Base-by-base conservation (phyloP, 768 basidiomycete species). In the Mycena haematopus region DNA sequence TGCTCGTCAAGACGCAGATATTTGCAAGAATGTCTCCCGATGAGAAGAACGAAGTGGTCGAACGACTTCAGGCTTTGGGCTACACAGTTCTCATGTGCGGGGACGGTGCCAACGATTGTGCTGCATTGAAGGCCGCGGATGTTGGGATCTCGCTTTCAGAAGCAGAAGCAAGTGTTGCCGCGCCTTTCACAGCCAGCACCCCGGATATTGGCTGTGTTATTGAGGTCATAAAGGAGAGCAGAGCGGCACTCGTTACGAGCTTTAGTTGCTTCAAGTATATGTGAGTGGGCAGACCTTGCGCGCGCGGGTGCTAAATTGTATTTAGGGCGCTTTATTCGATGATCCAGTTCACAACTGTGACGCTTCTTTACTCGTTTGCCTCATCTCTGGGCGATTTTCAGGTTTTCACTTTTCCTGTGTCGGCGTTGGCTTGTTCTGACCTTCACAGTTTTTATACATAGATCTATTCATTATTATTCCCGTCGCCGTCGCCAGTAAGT, bases 251-350 rank as follows among this genome's bases (percentile, higher is more conserved):
- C 56, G 96, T 97, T 56, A 99, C 97, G 1, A 96, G 95, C 74
- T 99, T 99, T 77, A 96, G 95, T 68, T 99, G 96, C 78, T 99
- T 99, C 87, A 99, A 99, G 77, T 99, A 98, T 72, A 99, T 99
- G 96, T 96, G 69, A 75, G 93, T 81, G 36, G n/a, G 27, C 17
- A 33, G 22, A 47, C 15, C 42, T 36, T 42, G 31, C 49, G 22
- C 44, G 52, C 33, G 24, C 47, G 27, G 24, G 7, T 29, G 35
- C 68, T 66, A 44, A 73, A 53, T 3, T 52, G 45, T 38, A 66
- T 7, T 19, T 69, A 99, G 96, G 96, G 97, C 97, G 0, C 76
- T 99, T 46, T 99, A 99, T 76, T 99, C 97, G 14, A 82, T 99
- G 68, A 99, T 99, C 55, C 97, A 99, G 74, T 99, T 99, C 17